Base-by-base conservation (phyloP, 2,329 filamentous ascomycete genomes). In the Scedosporium dehoogii region DNA sequence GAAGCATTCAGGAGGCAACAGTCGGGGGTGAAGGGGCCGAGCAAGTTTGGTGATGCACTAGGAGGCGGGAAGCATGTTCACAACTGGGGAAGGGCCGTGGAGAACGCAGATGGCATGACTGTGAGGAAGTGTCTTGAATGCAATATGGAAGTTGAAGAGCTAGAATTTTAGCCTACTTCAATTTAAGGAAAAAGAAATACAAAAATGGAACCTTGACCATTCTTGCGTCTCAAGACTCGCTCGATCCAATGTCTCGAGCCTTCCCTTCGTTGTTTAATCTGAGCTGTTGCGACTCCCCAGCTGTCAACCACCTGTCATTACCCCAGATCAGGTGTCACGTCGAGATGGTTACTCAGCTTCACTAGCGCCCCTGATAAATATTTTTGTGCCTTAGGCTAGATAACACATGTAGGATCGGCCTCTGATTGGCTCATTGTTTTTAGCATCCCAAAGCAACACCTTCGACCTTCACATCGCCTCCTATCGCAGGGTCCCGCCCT, bases 71-170 rank as follows among this genome's bases (percentile, higher is more conserved):
- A 84, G 69, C 94, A 99, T 79, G 88, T 92, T 60, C 94, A 99
- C 77, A 89, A 96, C 72, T 99, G 94, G 83, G 87, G 85, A 0
- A 79, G 86, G 64, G 78, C 85, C 41, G 82, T 93, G 6, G 85
- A 88, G 73, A 85, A 85, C 66, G 83, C 83, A 67, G 81, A 84
- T 14, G 93, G 92, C 0, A 85, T 89, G 79, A 90, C 84, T 48
- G 85, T 91, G 62, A 97, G 96, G 81, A 91, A 82, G 1, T 93
- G 91, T 75, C 78, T 84, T 56, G 82, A 83, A 21, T 93, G 91
- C 72, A 86, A 87, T 2, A 90, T 90, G 83, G 89, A 91, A 72
- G 87, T 92, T 58, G 89, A 92, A 69, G 86, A 90, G 76, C 74
- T 89, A 74, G 88, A 88, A 71, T 83, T 89, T 69, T 87, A 63